Percentiles rank a stretch among this genome's conserved stretches.
Conservation (phyloP, 257 asterid species). For the Euphrasia confusa region DNA sequence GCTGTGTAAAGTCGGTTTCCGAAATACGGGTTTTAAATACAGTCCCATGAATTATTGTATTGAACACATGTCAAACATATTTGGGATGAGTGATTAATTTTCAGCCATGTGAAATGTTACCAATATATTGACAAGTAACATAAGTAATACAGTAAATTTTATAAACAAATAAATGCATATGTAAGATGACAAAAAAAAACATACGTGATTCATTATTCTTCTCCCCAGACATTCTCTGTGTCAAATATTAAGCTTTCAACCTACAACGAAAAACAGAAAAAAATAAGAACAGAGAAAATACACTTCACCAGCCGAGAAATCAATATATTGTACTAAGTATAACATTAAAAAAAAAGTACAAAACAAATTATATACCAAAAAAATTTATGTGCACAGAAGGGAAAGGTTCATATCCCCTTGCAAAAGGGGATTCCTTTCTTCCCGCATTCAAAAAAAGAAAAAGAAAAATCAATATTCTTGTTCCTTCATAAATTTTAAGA, state of each 20-base stretch:
- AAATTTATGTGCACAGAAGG: background rate
- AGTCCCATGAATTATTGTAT: too few relatives aligned
- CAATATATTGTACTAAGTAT: background rate
- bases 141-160: background rate
- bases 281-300: slow-evolving; percentile 9
- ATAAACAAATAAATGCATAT: slow-evolving; percentile 1
- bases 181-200: slow-evolving; percentile 3
- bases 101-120: background rate
- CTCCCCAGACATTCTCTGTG: slow-evolving; percentile 49
- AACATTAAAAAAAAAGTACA: background rate
- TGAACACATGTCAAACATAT: too few relatives aligned
- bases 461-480: slow-evolving; percentile 24
- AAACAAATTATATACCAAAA: background rate
- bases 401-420: slow-evolving; percentile 26
- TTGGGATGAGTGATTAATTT: background rate
- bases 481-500: slow-evolving; percentile 16
- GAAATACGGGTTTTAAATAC: too few relatives aligned
- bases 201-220: slow-evolving; percentile 49
- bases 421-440: slow-evolving; percentile 30
- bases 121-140: background rate
- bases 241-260: slow-evolving; percentile 28
- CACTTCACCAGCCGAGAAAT: slow-evolving; percentile 1
- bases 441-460: slow-evolving; percentile 12
- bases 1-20: too few relatives aligned
- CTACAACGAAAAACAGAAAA: slow-evolving; percentile 22